A percentile compares a stretch with the other conserved stretches of the same genome.
phyloP scores from a whole-genome alignment of 768 basidiomycete genomes.

The Mycena polygramma region DNA sequence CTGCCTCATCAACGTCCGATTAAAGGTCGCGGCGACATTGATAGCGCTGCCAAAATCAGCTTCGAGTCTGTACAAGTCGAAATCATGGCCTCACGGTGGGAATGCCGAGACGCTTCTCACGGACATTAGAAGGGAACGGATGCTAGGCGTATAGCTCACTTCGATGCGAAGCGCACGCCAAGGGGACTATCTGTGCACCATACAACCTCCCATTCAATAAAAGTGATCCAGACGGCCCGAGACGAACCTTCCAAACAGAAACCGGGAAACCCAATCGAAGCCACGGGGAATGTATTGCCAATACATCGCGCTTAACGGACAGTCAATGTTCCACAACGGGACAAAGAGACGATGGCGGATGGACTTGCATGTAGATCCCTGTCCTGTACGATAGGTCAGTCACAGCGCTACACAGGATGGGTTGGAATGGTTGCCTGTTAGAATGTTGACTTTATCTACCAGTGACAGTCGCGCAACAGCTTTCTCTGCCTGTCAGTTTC shows the following conservation, averaged over 20 bases:
- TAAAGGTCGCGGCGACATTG: slow-evolving; percentile 49
- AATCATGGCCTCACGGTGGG: slow-evolving; percentile 43
- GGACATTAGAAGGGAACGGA: not conserved
- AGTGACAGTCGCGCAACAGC: slow-evolving; percentile 17
- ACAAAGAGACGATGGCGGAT: not conserved
- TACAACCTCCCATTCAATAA: not conserved
- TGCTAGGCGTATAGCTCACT: slow-evolving; percentile 1
- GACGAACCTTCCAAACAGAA: slow-evolving; percentile 47
- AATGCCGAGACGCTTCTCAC: slow-evolving; percentile 42
- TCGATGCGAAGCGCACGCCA: slow-evolving; percentile 46
- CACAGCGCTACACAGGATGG: not conserved
- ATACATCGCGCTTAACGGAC: slow-evolving; percentile 38
- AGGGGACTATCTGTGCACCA: slow-evolving; percentile 40
- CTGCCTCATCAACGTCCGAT: slow-evolving; percentile 53
- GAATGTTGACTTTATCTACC: slow-evolving; percentile 29
- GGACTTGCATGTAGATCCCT: slow-evolving; percentile 13
- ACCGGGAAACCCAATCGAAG: slow-evolving; percentile 45
- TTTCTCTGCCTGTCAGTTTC: slow-evolving; percentile 13
- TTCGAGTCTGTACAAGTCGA: no score
- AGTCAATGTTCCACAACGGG: not conserved
- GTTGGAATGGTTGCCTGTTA: slow-evolving; percentile 1
- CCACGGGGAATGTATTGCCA: slow-evolving; percentile 47
- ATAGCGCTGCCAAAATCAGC: slow-evolving; percentile 40
- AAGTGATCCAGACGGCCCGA: not conserved
- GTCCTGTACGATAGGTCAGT: slow-evolving; percentile 11